These are phyloP conservation scores for Puccinellia tenuiflora DNA, from an alignment of 176 grass and related monocot genomes.

Conservation along the genomic window DNA sequence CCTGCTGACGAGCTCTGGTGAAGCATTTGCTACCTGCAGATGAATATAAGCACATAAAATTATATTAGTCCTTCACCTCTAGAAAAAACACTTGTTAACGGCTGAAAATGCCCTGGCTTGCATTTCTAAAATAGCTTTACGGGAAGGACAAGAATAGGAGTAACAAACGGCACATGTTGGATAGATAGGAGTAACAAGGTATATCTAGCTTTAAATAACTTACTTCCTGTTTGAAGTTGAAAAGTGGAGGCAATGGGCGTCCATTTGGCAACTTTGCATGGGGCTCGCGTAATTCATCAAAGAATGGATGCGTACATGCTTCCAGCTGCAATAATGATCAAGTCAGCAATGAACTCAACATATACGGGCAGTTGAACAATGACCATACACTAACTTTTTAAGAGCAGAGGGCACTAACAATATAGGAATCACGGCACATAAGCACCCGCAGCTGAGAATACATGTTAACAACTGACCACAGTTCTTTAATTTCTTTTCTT, in stretches of 20 bases:
- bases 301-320: conserved; percentile 64
- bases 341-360: neutral
- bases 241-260: conserved; percentile 58
- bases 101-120: neutral
- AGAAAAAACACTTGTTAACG: neutral
- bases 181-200: neutral
- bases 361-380: neutral
- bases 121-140: neutral
- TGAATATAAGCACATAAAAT: conserved; percentile 1
- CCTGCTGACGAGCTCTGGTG: conserved; percentile 70
- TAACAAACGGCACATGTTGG: neutral
- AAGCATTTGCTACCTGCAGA: conserved; percentile 70
- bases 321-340: conserved; percentile 40
- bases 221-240: conserved; percentile 83
- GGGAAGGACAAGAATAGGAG: neutral
- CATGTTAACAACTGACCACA: neutral
- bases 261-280: conserved; percentile 72
- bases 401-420: neutral
- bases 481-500: neutral
- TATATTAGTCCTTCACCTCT: neutral
- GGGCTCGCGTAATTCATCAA: conserved; percentile 70
- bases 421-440: conserved; percentile 2
- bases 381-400: neutral
- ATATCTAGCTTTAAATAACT: conserved; percentile 27
- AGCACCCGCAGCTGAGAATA: neutral